A percentile compares a stretch with the other conserved stretches of the same genome.
Conservation (phyloP, 176 grass and related monocot species). For the Lolium perenne region DNA sequence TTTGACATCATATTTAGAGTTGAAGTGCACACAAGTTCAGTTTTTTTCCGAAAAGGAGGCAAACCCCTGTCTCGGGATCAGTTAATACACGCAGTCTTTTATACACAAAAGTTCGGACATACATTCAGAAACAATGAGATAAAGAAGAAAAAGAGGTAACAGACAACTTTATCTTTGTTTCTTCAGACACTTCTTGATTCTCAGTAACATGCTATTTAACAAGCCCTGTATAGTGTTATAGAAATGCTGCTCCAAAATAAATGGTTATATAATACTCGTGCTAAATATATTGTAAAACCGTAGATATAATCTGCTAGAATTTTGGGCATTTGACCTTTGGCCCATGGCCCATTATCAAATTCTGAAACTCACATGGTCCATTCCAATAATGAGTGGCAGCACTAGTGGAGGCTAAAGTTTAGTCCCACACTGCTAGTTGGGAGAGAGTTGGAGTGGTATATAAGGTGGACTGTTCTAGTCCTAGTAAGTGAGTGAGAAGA, state of each 20-base stretch:
- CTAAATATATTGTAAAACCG: neutral
- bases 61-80: too few relatives aligned
- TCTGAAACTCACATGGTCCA: too few relatives aligned
- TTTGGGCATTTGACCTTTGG: too few relatives aligned
- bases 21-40: neutral
- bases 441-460: too few relatives aligned
- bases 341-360: too few relatives aligned
- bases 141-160: neutral
- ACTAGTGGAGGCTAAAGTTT: too few relatives aligned
- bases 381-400: too few relatives aligned
- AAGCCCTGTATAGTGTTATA: neutral
- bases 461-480: too few relatives aligned
- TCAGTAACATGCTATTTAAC: neutral
- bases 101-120: neutral
- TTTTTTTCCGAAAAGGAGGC: too few relatives aligned
- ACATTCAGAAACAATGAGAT: neutral
- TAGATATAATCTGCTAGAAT: neutral
- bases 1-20: constrained; percentile 3
- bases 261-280: neutral
- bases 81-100: too few relatives aligned
- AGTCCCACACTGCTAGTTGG: too few relatives aligned
- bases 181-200: neutral
- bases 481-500: too few relatives aligned
- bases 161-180: neutral
- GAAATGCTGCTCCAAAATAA: neutral